Evolutionary conservation across 345 rosid species (phyloP), one percentile per base, ranked within the genome.

Genomic region (Xanthoceras sorbifolium): DNA sequence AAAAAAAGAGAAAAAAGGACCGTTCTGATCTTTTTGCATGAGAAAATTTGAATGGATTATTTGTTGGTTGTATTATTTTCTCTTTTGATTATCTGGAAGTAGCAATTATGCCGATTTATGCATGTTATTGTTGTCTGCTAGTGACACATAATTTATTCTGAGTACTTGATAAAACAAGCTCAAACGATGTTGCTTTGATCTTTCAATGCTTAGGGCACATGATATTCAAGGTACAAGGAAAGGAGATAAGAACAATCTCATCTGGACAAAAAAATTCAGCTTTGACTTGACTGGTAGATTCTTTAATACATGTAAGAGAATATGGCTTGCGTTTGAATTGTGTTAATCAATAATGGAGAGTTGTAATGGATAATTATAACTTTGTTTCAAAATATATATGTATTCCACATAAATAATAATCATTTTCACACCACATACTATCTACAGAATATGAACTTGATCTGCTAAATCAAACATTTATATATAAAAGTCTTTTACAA

Each of bases 401-500:
- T 42, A 50, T 50, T 17, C 6, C 14, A 28, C 20, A 67, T 22
- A 12, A 10, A 69, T 2, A 48, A 50, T 29, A 31, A 54, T 31
- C 8, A 31, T n/a, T 26, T 32, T 55, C 48, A 55, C 59, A 34
- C 60, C 67, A 73, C 6, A 42, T 11, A 11, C 11, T 42, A 42
- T 65, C 7, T 59, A 69, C 50, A 55, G 63, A 66, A 67, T 48
- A 61, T 64, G 77, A 71, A 42, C 26, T 64, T 31, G 70, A 64
- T 28, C 23, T 70, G 57, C 61, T 71, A 78, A 20, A 64, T 73
- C 73, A 64, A 46, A 9, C 74, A 76, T 48, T 55, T 69, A 80
- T 72, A 22, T 50, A n/a, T 29, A 15, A 14, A 73, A 14, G 61
- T 28, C 32, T 25, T n/a, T 73, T 67, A 75, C 82, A 82, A 82